Base-by-base conservation (phyloP, 2,329 filamentous ascomycete genomes). In the Dactylonectria macrodidyma region DNA sequence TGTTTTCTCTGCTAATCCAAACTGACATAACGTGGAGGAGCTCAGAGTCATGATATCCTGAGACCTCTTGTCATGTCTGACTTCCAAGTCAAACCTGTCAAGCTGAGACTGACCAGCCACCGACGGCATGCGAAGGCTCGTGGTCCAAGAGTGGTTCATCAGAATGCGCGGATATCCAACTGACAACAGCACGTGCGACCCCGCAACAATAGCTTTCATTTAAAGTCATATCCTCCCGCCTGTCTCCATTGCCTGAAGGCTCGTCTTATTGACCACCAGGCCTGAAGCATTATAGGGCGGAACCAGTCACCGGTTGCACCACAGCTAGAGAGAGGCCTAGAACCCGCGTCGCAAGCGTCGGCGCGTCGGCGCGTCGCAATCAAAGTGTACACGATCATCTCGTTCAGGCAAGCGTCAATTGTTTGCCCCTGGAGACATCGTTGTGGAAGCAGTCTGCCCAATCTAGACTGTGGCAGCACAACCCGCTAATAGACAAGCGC, bases 361-460 rank as follows among this genome's bases (percentile, higher is more conserved):
- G 63, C 51, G 63, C 44, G 63, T 30, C 57, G 44, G 56, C 12
- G 8, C 11, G 22, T 55, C 19, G 51, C 33, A 65, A 65, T 54
- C 22, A 59, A 60, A 55, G 33, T 30, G 30, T 14, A 36, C 14
- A 36, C n/a, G 30, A 36, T 33, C 50, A 34, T 12, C 33, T 30
- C n/a, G 22, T 22, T 9, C 34, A 38, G 30, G 33, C 16, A 54
- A 54, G 51, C 7, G 7, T 3, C 14, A n/a, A n/a, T n/a, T 38
- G 41, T n/a, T 44, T n/a, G n/a, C 16, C 41, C 1, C n/a, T 44
- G 33, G 36, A 36, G 10, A 5, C 33, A 36, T 54, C 51, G n/a
- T 30, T 33, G 34, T 52, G 16, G 5, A 52, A 30, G 33, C 50
- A 12, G 4, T 54, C 19, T 36, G 7, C 22, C n/a, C 33, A 59